A percentile compares a stretch with the other conserved stretches of the same genome.
Conservation (phyloP, 2,329 filamentous ascomycete species). For the Penicillium sp. region DNA sequence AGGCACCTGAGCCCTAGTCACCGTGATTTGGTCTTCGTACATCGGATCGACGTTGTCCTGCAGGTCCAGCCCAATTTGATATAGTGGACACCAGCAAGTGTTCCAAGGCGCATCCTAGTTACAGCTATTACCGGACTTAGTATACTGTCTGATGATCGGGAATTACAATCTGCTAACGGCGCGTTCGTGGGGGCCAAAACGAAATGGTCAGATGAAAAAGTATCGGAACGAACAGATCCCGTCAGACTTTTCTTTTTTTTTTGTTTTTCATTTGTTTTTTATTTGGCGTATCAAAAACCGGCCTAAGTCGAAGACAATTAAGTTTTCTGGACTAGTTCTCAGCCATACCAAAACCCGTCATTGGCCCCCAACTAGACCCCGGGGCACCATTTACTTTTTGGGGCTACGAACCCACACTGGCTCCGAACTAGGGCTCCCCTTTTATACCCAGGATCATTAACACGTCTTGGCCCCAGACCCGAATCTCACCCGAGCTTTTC, state of each 20-base stretch:
- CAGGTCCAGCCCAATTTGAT: neutral
- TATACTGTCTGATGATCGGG: constrained; percentile 1
- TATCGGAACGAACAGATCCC: neutral
- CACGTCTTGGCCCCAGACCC: constrained; percentile 18
- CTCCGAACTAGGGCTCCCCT: constrained; percentile 9
- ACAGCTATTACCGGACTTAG: neutral
- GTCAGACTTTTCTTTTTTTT: constrained; percentile 10
- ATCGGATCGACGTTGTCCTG: neutral
- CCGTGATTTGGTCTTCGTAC: neutral
- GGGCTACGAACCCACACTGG: constrained; percentile 20
- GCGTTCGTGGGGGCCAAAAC: constrained; percentile 20
- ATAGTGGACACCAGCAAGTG: neutral
- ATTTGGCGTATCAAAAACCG: constrained; percentile 2
- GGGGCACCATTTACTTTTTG: constrained; percentile 19
- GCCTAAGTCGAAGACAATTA: constrained; percentile 7
- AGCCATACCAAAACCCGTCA: constrained; percentile 10
- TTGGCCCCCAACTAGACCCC: constrained; percentile 20
- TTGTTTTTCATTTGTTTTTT: constrained; percentile 7
- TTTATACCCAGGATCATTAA: constrained; percentile 22
- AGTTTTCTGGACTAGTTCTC: constrained; percentile 3
- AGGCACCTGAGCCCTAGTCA: neutral
- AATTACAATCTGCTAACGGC: constrained; percentile 12
- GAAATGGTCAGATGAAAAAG: neutral
- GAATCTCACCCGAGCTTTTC: constrained; percentile 11
- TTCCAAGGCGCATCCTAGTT: neutral